phyloP scores from a whole-genome alignment of 176 grass and related monocot species.

The Canna indica region DNA sequence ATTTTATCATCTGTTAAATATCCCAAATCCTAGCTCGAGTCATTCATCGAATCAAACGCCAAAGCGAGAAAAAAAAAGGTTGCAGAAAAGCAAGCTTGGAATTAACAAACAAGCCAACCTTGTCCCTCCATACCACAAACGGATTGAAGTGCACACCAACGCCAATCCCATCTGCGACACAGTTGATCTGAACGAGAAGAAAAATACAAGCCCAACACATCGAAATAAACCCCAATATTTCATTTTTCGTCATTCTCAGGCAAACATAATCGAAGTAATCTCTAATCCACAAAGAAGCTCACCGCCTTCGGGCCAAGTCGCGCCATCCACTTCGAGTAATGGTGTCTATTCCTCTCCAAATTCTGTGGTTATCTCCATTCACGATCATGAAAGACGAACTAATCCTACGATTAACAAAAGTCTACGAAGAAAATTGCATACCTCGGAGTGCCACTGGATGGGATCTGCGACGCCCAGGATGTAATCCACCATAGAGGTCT shows the following conservation, averaged over 20 bases:
- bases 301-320: constrained; percentile 37
- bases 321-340: constrained; percentile 67
- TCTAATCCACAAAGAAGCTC: constrained; percentile 9
- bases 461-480: constrained; percentile 76
- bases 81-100: background rate
- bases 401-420: background rate
- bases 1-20: constrained; percentile 60
- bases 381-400: background rate
- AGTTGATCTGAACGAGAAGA: constrained; percentile 38
- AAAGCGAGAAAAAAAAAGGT: background rate
- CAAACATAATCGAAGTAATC: background rate
- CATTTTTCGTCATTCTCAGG: background rate
- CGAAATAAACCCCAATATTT: background rate
- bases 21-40: background rate
- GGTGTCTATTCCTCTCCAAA: constrained; percentile 57
- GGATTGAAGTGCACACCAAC: constrained; percentile 84
- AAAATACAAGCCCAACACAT: background rate
- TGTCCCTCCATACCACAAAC: constrained; percentile 70
- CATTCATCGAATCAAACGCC: background rate
- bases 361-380: constrained; percentile 31
- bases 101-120: constrained; percentile 34
- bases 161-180: constrained; percentile 47
- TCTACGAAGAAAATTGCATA: background rate
- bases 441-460: constrained; percentile 61
- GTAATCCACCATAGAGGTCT: constrained; percentile 84